A percentile compares a stretch with the other conserved stretches of the same genome.
These are phyloP conservation scores for Tephrocybe sp. DNA, from an alignment of 768 basidiomycete genomes.

Conservation along the genomic window DNA sequence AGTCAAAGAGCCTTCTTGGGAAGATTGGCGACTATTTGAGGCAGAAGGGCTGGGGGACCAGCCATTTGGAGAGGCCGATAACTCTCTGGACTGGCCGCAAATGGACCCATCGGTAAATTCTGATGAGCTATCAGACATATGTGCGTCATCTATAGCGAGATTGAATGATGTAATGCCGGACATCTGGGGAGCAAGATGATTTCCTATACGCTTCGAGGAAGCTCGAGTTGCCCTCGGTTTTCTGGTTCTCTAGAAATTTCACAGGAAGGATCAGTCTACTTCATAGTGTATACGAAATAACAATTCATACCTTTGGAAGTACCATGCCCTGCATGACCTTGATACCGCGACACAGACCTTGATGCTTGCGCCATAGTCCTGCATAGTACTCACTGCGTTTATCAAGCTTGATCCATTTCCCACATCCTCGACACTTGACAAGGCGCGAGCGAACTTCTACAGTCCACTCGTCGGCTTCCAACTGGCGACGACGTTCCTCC, in stretches of 20 bases:
- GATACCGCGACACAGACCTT: constrained; percentile 6
- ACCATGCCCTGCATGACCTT: constrained; percentile 9
- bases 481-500: constrained; percentile 3
- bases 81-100: too few relatives aligned
- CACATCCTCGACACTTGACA: constrained; percentile 8
- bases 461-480: constrained; percentile 10
- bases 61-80: too few relatives aligned
- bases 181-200: not conserved
- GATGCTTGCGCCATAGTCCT: constrained; percentile 11
- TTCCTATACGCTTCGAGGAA: too few relatives aligned
- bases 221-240: not conserved
- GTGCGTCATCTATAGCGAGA: not conserved
- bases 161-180: not conserved
- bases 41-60: too few relatives aligned
- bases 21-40: too few relatives aligned
- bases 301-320: constrained; percentile 1
- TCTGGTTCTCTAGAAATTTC: constrained; percentile 2
- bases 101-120: too few relatives aligned
- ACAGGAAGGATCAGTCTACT: not conserved
- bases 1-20: too few relatives aligned
- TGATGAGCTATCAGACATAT: not conserved
- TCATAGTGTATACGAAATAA: not conserved
- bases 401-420: constrained; percentile 9
- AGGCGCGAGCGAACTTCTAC: constrained; percentile 1
- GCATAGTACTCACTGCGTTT: constrained; percentile 7